Percentiles rank a stretch among this genome's conserved stretches.
Evolutionary conservation across 495 filamentous ascomycete genomes (phyloP).

Genomic region (Neurospora sp.): DNA sequence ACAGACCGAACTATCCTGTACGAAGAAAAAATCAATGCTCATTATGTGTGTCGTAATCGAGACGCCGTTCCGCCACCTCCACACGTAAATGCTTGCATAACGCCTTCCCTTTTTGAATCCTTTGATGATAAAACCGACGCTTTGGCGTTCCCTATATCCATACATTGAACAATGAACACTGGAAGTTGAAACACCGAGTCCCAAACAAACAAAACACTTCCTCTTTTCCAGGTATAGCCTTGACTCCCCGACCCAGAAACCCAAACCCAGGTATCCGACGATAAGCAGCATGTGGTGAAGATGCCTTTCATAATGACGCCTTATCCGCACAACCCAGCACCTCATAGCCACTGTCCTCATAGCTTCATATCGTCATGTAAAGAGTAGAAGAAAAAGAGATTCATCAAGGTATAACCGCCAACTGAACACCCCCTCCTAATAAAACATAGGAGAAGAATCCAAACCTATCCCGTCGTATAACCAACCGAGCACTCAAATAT

Average conservation of each 20-base stretch:
- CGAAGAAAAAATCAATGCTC: background rate
- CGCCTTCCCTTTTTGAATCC: background rate
- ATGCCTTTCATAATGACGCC: background rate
- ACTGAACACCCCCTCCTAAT: background rate
- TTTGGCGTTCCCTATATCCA: background rate
- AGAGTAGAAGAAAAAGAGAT: background rate
- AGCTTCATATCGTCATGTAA: background rate
- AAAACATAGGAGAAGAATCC: background rate
- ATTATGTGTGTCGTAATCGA: background rate
- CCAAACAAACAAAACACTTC: background rate
- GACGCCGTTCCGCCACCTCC: background rate
- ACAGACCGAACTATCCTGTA: background rate
- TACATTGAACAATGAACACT: background rate
- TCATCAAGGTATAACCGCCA: background rate
- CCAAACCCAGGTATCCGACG: background rate
- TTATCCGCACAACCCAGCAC: background rate
- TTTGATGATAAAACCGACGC: background rate
- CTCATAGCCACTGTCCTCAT: background rate
- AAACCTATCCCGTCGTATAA: background rate
- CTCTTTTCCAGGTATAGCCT: background rate
- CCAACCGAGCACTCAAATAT: conserved; percentile 5
- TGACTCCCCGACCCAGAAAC: background rate
- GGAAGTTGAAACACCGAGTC: background rate
- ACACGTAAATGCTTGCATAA: background rate
- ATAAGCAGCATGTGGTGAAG: background rate